Percentiles rank a stretch among this genome's conserved stretches.
Evolutionary conservation across 495 filamentous ascomycete species (phyloP).

Genomic region (Chaetomium cochliodes): DNA sequence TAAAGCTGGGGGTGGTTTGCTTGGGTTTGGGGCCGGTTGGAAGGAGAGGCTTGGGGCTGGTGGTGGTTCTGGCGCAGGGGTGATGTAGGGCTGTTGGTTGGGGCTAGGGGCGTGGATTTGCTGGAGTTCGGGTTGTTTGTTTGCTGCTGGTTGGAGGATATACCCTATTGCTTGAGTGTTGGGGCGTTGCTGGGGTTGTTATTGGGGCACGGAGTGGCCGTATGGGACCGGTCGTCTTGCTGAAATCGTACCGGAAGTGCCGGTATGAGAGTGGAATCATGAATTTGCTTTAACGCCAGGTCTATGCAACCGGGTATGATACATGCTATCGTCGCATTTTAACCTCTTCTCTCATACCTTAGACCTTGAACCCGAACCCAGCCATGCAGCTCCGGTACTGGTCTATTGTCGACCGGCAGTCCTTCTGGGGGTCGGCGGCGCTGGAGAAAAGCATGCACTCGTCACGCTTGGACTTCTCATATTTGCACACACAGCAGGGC

Average conservation of each 20-base stretch:
- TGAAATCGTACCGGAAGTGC: not conserved
- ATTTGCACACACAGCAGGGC: constrained; percentile 97
- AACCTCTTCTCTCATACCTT: constrained; percentile 10
- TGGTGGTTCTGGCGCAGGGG: not conserved
- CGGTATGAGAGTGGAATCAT: constrained; percentile 9
- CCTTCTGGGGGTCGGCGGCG: constrained; percentile 68
- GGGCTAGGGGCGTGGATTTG: not conserved
- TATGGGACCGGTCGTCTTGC: not conserved
- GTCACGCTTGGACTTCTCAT: constrained; percentile 87
- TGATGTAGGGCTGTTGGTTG: not conserved
- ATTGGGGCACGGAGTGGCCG: not conserved
- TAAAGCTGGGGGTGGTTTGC: no score
- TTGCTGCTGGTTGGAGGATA: constrained; percentile 12
- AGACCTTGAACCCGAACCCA: constrained; percentile 85
- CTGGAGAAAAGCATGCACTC: constrained; percentile 98
- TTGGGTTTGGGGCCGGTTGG: no score
- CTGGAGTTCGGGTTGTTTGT: constrained; percentile 5
- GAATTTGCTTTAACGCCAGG: constrained; percentile 5
- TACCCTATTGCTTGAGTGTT: constrained; percentile 10
- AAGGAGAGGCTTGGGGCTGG: not conserved
- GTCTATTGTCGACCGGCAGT: constrained; percentile 77
- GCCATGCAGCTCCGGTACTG: constrained; percentile 91
- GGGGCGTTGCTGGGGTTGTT: not conserved
- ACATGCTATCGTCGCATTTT: constrained; percentile 20
- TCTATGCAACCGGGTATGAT: constrained; percentile 19